Base-by-base conservation (phyloP, 805 yeast genomes). In the Teunomyces panamensis region DNA sequence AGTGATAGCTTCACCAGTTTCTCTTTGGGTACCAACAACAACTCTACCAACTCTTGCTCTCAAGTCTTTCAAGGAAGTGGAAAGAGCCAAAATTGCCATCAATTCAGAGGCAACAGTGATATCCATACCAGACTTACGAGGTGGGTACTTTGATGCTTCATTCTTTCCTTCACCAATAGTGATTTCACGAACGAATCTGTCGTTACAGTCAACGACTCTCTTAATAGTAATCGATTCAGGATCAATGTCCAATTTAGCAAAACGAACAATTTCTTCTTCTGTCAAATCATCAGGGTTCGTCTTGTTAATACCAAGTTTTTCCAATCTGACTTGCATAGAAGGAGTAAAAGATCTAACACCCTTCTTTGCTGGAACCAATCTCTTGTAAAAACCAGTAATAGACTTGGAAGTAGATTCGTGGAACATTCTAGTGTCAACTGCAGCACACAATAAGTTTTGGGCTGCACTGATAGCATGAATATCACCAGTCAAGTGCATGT, bases 401-500 rank as follows among this genome's bases (percentile, higher is more conserved):
- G 79, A 68, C 66, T 84, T 86, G 65, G 90, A 96, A 8, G 97
- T 85, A 53, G 75, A 62, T 73, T 92, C 98, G 67, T 92, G 98
- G 81, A 92, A 92, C 81, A 91, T 88, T 71, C 98, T 85, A 5
- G 98, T 89, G 69, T 92, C 98, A 52, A 92, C 85, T 29, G 98
- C 98, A 43, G 98, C 97, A 51, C 97, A 96, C 53, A 92, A 77
- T 62, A 92, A 75, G 74, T 92, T 92, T 58, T 89, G 91, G 30
- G 98, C 98, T 50, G 90, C 90, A 44, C 90, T 83, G 51, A 92
- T 90, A 41, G 98, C 98, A 69, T 92, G 98, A 56, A 92, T 92
- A 67, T 92, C 99, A 64, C 98, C 98, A 44, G 98, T 92, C 56
- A 92, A 77, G 67, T 92, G 98, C 88, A 94, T 82, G 74, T 94